These are phyloP conservation scores for Lipomyces yamanashiensis DNA, from an alignment of 805 yeast species.

Conservation along the genomic window DNA sequence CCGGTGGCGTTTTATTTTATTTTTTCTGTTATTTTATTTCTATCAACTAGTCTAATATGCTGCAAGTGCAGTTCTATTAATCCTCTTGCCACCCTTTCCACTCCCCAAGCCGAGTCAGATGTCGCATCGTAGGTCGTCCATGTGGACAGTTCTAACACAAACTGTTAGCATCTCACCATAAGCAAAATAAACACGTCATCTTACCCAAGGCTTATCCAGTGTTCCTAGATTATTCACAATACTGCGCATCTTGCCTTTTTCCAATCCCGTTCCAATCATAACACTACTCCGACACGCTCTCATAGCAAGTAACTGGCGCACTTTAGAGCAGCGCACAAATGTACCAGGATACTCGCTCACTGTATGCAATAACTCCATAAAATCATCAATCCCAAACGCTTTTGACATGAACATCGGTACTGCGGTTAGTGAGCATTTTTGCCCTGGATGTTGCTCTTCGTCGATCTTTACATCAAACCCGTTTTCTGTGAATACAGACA, in stretches of 20 bases:
- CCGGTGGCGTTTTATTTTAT: background rate
- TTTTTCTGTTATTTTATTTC: background rate
- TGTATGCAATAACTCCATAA: conserved; percentile 75
- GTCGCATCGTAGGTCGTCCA: conserved; percentile 97
- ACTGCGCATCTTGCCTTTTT: conserved; percentile 60
- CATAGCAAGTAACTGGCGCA: conserved; percentile 86
- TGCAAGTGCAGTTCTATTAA: background rate
- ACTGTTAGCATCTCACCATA: background rate
- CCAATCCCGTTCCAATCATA: conserved; percentile 85
- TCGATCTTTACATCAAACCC: conserved; percentile 71
- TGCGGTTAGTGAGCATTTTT: conserved; percentile 58
- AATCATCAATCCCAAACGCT: conserved; percentile 65
- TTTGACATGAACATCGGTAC: conserved; percentile 76
- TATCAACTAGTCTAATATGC: background rate
- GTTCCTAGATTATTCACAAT: conserved; percentile 71
- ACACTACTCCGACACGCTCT: conserved; percentile 92
- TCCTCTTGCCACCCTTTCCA: conserved; percentile 32
- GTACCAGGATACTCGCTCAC: conserved; percentile 61
- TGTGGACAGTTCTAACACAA: conserved; percentile 69
- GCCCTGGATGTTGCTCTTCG: conserved; percentile 60
- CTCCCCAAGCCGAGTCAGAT: conserved; percentile 61
- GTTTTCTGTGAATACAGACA: conserved; percentile 63
- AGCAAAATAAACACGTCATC: conserved; percentile 41
- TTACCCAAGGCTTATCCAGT: conserved; percentile 92
- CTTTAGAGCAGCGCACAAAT: conserved; percentile 68